These are phyloP conservation scores for Canavalia ensiformis DNA, from an alignment of 306 rosid species.

Conservation along the genomic window DNA sequence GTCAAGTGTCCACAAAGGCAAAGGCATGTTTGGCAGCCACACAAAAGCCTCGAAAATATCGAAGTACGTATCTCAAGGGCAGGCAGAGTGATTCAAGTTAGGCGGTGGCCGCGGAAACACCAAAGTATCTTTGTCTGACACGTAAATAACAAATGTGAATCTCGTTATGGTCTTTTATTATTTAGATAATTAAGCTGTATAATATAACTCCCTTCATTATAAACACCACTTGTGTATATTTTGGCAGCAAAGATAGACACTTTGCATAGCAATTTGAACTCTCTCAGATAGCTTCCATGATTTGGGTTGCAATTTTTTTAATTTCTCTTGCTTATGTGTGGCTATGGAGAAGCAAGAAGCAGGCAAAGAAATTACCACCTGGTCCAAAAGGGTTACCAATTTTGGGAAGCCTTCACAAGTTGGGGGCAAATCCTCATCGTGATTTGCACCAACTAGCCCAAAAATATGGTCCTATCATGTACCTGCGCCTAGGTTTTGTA, in stretches of 20 bases:
- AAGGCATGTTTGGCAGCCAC: no score
- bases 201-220: no score
- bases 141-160: not conserved
- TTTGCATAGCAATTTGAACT: no score
- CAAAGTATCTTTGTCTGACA: not conserved
- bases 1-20: no score
- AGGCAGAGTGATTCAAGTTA: not conserved
- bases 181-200: no score
- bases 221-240: no score
- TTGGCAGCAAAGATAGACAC: no score
- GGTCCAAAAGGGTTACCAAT: constrained; percentile 80
- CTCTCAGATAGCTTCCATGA: constrained; percentile 38
- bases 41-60: not conserved
- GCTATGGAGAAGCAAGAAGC: constrained; percentile 45
- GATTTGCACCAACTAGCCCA: constrained; percentile 63
- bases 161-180: no score
- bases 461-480: constrained; percentile 72
- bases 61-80: not conserved
- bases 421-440: constrained; percentile 65
- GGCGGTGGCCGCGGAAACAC: not conserved
- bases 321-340: constrained; percentile 52
- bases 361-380: constrained; percentile 60
- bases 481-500: constrained; percentile 61
- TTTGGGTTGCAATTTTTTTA: constrained; percentile 48
- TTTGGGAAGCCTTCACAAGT: constrained; percentile 63